A percentile compares a stretch with the other conserved stretches of the same genome.
Evolutionary conservation across 768 basidiomycete species (phyloP).

Genomic region (Leucosporidium yakuticum): DNA sequence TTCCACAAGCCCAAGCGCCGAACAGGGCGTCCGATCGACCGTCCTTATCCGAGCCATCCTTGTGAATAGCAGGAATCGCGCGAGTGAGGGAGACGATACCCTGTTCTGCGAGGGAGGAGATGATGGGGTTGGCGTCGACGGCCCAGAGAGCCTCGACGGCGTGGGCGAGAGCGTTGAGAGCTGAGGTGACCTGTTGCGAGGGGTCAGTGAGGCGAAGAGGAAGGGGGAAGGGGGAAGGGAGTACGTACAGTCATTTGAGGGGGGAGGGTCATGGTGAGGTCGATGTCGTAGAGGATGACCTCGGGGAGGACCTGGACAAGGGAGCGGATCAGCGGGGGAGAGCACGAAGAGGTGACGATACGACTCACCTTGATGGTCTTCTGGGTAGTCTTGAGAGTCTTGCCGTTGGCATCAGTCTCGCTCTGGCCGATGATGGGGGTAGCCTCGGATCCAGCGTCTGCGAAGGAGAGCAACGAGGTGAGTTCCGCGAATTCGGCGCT

Average conservation of each 20-base stretch:
- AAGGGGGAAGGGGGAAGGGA: no score
- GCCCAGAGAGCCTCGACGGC: slow-evolving; percentile 49
- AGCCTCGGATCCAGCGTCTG: slow-evolving; percentile 46
- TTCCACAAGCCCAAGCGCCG: slow-evolving; percentile 47
- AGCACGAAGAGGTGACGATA: rapidly evolving
- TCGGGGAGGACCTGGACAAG: slow-evolving; percentile 43
- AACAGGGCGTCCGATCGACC: slow-evolving; percentile 45
- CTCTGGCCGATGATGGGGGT: slow-evolving; percentile 49
- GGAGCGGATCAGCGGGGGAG: not conserved
- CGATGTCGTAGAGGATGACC: slow-evolving; percentile 48
- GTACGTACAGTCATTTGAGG: slow-evolving; percentile 37
- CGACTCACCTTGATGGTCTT: slow-evolving; percentile 39
- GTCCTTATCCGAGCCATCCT: slow-evolving; percentile 39
- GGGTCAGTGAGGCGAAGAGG: not conserved
- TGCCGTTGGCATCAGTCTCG: slow-evolving; percentile 40
- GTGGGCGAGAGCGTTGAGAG: slow-evolving; percentile 49
- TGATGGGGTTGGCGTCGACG: slow-evolving; percentile 46
- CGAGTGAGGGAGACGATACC: slow-evolving; percentile 44
- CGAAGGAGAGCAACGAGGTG: not conserved
- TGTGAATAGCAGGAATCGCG: slow-evolving; percentile 43
- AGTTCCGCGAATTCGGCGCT: not conserved
- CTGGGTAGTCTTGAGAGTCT: slow-evolving; percentile 45
- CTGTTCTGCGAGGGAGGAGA: slow-evolving; percentile 44
- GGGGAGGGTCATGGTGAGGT: slow-evolving; percentile 46
- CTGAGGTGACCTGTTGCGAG: slow-evolving; percentile 41